A percentile compares a stretch with the other conserved stretches of the same genome.
Evolutionary conservation across 176 grass and related monocot genomes (phyloP).

Genomic region (Triticum turgidum): DNA sequence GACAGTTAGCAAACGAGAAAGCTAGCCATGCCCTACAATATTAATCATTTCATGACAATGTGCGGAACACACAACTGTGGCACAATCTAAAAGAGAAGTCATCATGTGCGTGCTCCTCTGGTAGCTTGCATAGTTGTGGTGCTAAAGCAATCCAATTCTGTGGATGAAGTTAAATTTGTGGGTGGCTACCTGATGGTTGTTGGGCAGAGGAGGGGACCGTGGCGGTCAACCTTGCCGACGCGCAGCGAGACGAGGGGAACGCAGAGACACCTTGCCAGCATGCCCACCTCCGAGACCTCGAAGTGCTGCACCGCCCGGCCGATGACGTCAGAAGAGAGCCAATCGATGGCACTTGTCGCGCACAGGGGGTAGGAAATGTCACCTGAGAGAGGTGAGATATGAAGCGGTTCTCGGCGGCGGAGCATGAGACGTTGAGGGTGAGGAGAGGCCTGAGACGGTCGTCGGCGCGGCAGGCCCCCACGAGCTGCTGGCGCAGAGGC

Average conservation of each 20-base stretch:
- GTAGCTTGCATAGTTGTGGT: not conserved
- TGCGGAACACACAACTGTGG: not conserved
- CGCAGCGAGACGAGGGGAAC: conserved; percentile 84
- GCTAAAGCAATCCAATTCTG: conserved; percentile 5
- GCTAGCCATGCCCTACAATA: not conserved
- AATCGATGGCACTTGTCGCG: not conserved
- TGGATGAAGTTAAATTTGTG: not conserved
- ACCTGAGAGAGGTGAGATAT: conserved; percentile 82
- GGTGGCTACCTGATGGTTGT: conserved; percentile 55
- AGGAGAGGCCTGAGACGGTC: conserved; percentile 64
- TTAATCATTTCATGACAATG: not conserved
- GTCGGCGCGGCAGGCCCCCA: conserved; percentile 88
- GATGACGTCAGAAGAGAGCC: not conserved
- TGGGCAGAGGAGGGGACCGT: conserved; percentile 66
- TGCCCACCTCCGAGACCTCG: conserved; percentile 67
- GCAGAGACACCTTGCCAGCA: conserved; percentile 85
- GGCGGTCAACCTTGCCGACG: conserved; percentile 69
- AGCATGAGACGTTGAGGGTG: conserved; percentile 56
- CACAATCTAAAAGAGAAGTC: not conserved
- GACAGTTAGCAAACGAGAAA: not conserved
- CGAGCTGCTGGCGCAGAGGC: conserved; percentile 60
- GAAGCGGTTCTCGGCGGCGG: conserved; percentile 66
- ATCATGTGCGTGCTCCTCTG: not conserved
- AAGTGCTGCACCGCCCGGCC: conserved; percentile 49
- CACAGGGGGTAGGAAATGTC: not conserved